phyloP scores from a whole-genome alignment of 495 filamentous ascomycete genomes.

The Sphaerosporella brunnea region DNA sequence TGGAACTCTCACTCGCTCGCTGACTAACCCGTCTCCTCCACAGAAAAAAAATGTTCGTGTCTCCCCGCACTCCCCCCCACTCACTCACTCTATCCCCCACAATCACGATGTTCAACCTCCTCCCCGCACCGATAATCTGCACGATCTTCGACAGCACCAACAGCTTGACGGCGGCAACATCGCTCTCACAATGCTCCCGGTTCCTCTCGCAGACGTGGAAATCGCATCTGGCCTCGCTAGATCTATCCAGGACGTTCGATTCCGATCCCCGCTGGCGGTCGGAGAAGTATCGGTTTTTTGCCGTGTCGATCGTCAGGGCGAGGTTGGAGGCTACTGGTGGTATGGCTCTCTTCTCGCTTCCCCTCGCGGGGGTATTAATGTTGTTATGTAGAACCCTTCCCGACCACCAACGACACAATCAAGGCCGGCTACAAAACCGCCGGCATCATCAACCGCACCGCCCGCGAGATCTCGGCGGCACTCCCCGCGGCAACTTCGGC shows the following conservation, averaged over 20 bases:
- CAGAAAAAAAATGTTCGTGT: too few species aligned
- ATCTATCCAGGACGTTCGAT: background rate
- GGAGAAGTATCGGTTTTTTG: background rate
- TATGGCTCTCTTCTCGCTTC: too few species aligned
- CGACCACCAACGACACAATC: background rate
- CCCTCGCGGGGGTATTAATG: background rate
- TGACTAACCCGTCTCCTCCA: too few species aligned
- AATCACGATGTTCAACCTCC: background rate
- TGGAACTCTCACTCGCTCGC: too few species aligned
- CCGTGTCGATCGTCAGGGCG: background rate
- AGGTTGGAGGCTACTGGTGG: background rate
- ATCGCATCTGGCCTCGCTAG: background rate
- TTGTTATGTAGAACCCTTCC: background rate
- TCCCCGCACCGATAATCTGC: background rate
- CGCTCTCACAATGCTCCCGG: background rate
- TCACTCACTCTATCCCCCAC: too few species aligned
- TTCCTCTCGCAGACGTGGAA: background rate
- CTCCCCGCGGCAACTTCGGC: background rate
- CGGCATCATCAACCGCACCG: background rate
- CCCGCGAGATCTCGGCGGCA: background rate
- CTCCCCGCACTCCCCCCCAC: too few species aligned
- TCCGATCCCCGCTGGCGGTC: background rate
- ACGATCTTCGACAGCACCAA: background rate
- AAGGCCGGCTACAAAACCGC: constrained; percentile 1
- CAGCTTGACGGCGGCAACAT: background rate